Evolutionary conservation across 768 basidiomycete genomes (phyloP).

Genomic region (Leccinum longicurvipes): DNA sequence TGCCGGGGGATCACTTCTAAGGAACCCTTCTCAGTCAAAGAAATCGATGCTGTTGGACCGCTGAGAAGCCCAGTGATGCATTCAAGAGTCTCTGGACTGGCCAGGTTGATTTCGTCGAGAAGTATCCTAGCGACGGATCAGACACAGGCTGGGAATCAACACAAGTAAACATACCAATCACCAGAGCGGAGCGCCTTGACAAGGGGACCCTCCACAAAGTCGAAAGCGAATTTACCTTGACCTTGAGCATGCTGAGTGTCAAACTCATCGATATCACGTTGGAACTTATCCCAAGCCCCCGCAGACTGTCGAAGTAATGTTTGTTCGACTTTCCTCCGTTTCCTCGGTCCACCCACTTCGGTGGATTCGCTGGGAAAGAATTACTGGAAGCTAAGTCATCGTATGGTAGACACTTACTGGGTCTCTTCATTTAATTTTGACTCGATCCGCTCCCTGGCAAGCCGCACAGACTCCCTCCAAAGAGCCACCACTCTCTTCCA

Average conservation of each 20-base stretch:
- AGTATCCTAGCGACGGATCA: slow-evolving; percentile 61
- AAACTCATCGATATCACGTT: slow-evolving; percentile 70
- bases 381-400: not conserved
- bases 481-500: slow-evolving; percentile 83
- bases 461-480: slow-evolving; percentile 74
- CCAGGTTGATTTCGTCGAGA: slow-evolving; percentile 94
- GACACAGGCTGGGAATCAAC: not conserved
- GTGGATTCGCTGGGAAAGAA: slow-evolving; percentile 17
- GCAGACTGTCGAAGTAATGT: slow-evolving; percentile 42
- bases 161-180: slow-evolving; percentile 67
- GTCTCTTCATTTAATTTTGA: slow-evolving; percentile 30
- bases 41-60: slow-evolving; percentile 83
- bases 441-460: slow-evolving; percentile 65
- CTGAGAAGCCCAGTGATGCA: slow-evolving; percentile 86
- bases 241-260: slow-evolving; percentile 86
- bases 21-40: slow-evolving; percentile 89
- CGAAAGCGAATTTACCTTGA: slow-evolving; percentile 88
- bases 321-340: slow-evolving; percentile 63
- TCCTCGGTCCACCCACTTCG: slow-evolving; percentile 52
- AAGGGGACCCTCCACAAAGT: slow-evolving; percentile 95
- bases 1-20: slow-evolving; percentile 88
- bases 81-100: slow-evolving; percentile 91
- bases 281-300: slow-evolving; percentile 64
- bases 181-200: slow-evolving; percentile 84
- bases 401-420: slow-evolving; percentile 17